Percentiles rank a stretch among this genome's conserved stretches.
Conservation (phyloP, 2,329 filamentous ascomycete genomes). For the Phaeosphaeria sp. region DNA sequence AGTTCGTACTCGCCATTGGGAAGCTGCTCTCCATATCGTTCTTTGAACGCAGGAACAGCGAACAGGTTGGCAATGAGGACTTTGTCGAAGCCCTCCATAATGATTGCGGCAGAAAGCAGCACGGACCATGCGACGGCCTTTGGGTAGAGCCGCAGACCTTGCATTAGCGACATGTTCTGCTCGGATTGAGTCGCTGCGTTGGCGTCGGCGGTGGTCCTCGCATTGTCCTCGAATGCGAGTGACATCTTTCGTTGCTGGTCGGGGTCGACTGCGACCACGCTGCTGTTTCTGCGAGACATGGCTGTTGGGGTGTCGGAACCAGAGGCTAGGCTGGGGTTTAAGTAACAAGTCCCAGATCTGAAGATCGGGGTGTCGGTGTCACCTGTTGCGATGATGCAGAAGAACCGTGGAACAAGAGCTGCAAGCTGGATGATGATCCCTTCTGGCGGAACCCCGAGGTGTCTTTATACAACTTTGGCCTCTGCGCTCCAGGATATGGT, state of each 20-base stretch:
- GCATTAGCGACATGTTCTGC: conserved; percentile 62
- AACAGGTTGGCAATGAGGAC: conserved; percentile 82
- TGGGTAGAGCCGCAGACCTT: conserved; percentile 82
- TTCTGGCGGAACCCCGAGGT: conserved; percentile 15
- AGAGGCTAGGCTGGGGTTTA: background rate
- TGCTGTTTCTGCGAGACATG: conserved; percentile 44
- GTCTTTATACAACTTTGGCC: conserved; percentile 29
- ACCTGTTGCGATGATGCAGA: conserved; percentile 9
- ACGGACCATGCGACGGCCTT: conserved; percentile 86
- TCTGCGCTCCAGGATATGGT: conserved; percentile 13
- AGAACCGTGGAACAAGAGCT: conserved; percentile 22
- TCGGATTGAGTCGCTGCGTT: conserved; percentile 52
- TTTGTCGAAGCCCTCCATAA: conserved; percentile 91
- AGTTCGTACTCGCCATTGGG: conserved; percentile 50
- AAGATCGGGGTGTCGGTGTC: background rate
- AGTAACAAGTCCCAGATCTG: conserved; percentile 1
- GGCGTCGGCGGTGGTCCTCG: conserved; percentile 37
- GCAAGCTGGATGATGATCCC: conserved; percentile 20
- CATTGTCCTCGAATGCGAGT: conserved; percentile 35
- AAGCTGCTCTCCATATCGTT: conserved; percentile 49
- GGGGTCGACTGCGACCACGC: conserved; percentile 39
- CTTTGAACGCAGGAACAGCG: conserved; percentile 55
- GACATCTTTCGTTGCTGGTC: conserved; percentile 41
- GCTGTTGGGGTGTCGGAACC: conserved; percentile 7
- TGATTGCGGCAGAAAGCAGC: conserved; percentile 84